Evolutionary conservation across 768 basidiomycete genomes (phyloP).

Genomic region (Boletus huronensis): DNA sequence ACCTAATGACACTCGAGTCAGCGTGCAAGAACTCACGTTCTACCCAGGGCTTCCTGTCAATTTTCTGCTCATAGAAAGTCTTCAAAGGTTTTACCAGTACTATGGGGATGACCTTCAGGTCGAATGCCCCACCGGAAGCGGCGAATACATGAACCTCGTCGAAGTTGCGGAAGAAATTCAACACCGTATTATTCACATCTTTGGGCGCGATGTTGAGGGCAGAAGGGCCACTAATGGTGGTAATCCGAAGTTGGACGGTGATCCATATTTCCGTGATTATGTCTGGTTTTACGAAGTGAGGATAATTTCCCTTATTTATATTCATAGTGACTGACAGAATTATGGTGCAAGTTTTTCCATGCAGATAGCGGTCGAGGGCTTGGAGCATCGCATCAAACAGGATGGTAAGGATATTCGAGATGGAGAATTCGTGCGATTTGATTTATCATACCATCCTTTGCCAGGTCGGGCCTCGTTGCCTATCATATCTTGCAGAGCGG

Average conservation of each 20-base stretch:
- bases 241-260: slow-evolving; percentile 78
- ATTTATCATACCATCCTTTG: neutral
- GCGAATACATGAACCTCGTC: slow-evolving; percentile 96
- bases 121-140: slow-evolving; percentile 95
- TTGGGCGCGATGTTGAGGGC: slow-evolving; percentile 86
- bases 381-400: slow-evolving; percentile 97
- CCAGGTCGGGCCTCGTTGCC: slow-evolving; percentile 84
- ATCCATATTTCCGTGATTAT: slow-evolving; percentile 96
- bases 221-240: slow-evolving; percentile 91
- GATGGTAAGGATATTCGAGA: slow-evolving; percentile 58
- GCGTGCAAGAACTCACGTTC: neutral
- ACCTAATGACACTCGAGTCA: neutral
- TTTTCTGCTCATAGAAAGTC: slow-evolving; percentile 91
- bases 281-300: slow-evolving; percentile 91
- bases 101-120: slow-evolving; percentile 91
- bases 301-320: neutral
- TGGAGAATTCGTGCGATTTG: neutral
- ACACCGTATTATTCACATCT: slow-evolving; percentile 98
- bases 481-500: slow-evolving; percentile 92
- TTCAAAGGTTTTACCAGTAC: slow-evolving; percentile 97
- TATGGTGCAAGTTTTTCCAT: slow-evolving; percentile 75
- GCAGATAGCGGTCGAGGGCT: slow-evolving; percentile 89
- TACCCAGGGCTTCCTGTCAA: slow-evolving; percentile 88
- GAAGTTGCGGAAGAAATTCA: slow-evolving; percentile 96
- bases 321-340: neutral